These are phyloP conservation scores for Monilinia laxa DNA, from an alignment of 2,329 filamentous ascomycete species.

Conservation along the genomic window DNA sequence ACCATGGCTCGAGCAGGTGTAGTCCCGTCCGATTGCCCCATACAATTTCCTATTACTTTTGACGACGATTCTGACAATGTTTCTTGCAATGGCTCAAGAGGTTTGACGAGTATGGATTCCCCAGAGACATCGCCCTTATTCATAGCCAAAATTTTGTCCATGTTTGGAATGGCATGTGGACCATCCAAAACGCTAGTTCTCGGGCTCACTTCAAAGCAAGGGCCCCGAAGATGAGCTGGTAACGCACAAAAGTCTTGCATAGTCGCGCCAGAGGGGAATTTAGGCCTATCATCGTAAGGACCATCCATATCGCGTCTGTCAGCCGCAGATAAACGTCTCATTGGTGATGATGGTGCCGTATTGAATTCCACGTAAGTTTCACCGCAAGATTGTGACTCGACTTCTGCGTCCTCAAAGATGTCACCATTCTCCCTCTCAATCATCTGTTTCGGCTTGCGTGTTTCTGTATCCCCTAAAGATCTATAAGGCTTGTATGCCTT, in stretches of 20 bases:
- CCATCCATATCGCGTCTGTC: conserved; percentile 16
- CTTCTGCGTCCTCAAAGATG: not conserved
- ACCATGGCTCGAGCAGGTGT: conserved; percentile 6
- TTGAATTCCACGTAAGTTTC: conserved; percentile 4
- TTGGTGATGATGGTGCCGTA: conserved; percentile 19
- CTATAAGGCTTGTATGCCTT: conserved; percentile 4
- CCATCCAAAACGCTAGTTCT: conserved; percentile 13
- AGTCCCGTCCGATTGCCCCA: conserved; percentile 18
- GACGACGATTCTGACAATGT: not conserved
- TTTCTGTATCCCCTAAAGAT: not conserved
- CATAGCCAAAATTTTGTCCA: conserved; percentile 13
- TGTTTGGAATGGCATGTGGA: not conserved
- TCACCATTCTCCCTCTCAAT: not conserved
- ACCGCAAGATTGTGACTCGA: not conserved
- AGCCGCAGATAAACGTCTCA: not conserved
- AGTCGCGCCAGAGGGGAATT: conserved; percentile 6
- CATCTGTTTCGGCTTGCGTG: not conserved
- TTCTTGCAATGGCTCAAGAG: conserved; percentile 5
- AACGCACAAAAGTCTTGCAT: conserved; percentile 19
- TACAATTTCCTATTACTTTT: not conserved
- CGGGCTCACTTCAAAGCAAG: conserved; percentile 20
- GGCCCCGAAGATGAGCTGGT: conserved; percentile 15
- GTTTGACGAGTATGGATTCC: conserved; percentile 3
- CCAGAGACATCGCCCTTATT: conserved; percentile 9
- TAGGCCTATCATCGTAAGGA: conserved; percentile 10